Conservation (phyloP, 2,329 filamentous ascomycete species). For the Fusarium nurragi region DNA sequence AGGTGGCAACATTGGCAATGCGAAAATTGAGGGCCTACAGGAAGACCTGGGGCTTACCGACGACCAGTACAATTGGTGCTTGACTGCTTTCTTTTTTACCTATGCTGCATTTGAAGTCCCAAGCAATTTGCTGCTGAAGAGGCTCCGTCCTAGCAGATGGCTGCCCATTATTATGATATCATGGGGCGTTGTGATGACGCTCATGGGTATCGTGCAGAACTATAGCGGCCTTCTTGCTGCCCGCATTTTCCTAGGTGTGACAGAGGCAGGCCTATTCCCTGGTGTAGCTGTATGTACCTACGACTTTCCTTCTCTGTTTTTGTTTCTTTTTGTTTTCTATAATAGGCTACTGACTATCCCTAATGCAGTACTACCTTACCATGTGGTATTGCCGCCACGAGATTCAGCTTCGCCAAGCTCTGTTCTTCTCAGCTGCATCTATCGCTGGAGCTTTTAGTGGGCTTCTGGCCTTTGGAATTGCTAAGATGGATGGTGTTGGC, state of each 20-base stretch:
- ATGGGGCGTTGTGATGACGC: slow-evolving; percentile 61
- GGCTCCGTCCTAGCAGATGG: slow-evolving; percentile 76
- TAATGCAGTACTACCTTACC: slow-evolving; percentile 65
- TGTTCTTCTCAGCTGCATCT: slow-evolving; percentile 86
- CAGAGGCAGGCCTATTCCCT: slow-evolving; percentile 73
- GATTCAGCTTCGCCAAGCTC: slow-evolving; percentile 66
- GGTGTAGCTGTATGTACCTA: slow-evolving; percentile 62
- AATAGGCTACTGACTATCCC: too few relatives aligned
- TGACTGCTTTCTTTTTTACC: slow-evolving; percentile 79
- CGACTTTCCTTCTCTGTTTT: too few relatives aligned
- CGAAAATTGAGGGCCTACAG: slow-evolving; percentile 69
- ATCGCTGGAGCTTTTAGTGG: slow-evolving; percentile 82
- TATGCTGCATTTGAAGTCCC: slow-evolving; percentile 80
- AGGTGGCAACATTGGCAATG: slow-evolving; percentile 72
- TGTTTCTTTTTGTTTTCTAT: too few relatives aligned
- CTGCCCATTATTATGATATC: slow-evolving; percentile 79
- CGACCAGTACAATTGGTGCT: slow-evolving; percentile 75
- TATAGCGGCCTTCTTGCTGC: slow-evolving; percentile 59
- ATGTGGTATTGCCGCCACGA: slow-evolving; percentile 69
- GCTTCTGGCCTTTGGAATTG: slow-evolving; percentile 74
- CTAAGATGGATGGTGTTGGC: slow-evolving; percentile 73
- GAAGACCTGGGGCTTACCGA: slow-evolving; percentile 66
- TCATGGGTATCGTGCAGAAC: slow-evolving; percentile 63
- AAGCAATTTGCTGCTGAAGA: slow-evolving; percentile 82
- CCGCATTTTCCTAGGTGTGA: slow-evolving; percentile 69